These are phyloP conservation scores for Jaltomata sinuosa DNA, from an alignment of 257 asterid genomes.

Conservation along the genomic window DNA sequence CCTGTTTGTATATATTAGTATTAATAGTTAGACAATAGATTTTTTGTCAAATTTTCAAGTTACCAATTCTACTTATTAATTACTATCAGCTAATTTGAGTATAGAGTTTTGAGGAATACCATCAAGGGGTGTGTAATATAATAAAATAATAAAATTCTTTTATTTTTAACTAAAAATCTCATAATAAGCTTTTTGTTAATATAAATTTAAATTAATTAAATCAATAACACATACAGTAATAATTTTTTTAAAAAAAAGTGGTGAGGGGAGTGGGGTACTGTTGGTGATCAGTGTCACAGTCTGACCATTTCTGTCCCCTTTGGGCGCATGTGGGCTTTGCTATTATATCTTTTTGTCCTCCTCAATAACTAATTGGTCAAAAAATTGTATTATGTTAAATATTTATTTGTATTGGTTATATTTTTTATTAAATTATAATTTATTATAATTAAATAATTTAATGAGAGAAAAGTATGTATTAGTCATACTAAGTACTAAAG, in stretches of 20 bases:
- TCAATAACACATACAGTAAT: no score
- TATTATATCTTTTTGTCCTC: background rate
- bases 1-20: no score
- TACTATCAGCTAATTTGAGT: no score
- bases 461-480: background rate
- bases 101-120: background rate
- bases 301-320: constrained; percentile 12
- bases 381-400: background rate
- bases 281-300: constrained; percentile 12
- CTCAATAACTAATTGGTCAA: background rate
- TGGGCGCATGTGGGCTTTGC: background rate
- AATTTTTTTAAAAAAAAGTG: background rate
- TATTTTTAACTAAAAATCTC: no score
- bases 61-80: no score
- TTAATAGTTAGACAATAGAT: no score
- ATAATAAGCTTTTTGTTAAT: no score
- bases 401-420: background rate
- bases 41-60: no score
- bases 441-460: background rate
- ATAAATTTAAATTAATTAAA: background rate
- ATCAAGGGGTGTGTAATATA: no score
- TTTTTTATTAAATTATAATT: background rate
- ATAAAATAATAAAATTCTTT: no score
- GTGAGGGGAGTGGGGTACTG: constrained; percentile 7
- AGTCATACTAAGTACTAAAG: background rate